Conservation (phyloP, 1,284 basidiomycete species). For the Ustilago shanxiensis region DNA sequence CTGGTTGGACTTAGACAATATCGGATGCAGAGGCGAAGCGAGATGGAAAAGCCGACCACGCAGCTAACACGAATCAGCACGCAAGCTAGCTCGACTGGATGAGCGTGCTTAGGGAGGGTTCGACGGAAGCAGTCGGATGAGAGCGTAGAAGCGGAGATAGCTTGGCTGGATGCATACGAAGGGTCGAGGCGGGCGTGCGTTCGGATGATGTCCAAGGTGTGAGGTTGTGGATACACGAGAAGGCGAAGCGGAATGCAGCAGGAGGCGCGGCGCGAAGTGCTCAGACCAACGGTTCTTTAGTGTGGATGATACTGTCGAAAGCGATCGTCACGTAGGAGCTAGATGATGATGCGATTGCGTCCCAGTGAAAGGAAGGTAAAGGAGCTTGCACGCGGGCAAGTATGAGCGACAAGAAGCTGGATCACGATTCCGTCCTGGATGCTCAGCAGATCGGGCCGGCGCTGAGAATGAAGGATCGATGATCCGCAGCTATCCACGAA, state of each 20-base stretch:
- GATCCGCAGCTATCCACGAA: neutral
- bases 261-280: too few relatives aligned
- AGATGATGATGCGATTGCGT: neutral
- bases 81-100: neutral
- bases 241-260: neutral
- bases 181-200: neutral
- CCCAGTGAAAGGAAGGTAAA: constrained; percentile 5
- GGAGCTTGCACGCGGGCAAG: constrained; percentile 3
- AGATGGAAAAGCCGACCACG: neutral
- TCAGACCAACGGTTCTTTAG: neutral
- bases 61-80: neutral
- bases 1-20: neutral
- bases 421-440: constrained; percentile 5
- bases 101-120: neutral
- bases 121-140: neutral
- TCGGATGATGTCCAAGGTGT: neutral
- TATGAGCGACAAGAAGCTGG: neutral
- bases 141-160: neutral
- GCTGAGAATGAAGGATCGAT: neutral
- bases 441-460: neutral
- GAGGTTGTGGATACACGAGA: neutral
- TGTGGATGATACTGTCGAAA: neutral
- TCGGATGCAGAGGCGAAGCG: neutral
- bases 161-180: neutral
- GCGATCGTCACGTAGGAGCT: neutral